Percentiles rank a stretch among this genome's conserved stretches.
Conservation (phyloP, 2,329 filamentous ascomycete genomes). For the Drechslerella dactyloides region DNA sequence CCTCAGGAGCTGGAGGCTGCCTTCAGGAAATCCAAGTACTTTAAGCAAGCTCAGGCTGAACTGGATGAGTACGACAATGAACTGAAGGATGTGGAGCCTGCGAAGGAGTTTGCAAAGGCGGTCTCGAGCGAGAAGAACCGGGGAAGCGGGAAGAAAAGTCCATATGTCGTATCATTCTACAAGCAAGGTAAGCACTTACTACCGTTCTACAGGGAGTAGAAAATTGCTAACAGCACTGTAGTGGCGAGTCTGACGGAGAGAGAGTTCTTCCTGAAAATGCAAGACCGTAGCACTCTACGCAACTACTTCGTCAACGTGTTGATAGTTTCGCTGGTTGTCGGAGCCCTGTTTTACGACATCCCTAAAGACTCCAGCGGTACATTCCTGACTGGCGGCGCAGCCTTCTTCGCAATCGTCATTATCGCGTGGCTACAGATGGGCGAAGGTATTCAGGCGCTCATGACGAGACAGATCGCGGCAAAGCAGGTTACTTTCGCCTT, state of each 20-base stretch:
- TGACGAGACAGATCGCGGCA: slow-evolving; percentile 71
- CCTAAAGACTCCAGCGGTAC: slow-evolving; percentile 67
- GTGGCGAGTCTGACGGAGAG: slow-evolving; percentile 63
- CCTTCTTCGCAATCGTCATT: slow-evolving; percentile 73
- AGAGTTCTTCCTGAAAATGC: slow-evolving; percentile 79
- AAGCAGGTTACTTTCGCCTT: slow-evolving; percentile 73
- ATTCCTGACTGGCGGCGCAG: slow-evolving; percentile 68
- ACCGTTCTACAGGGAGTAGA: neutral
- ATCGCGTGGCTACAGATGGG: slow-evolving; percentile 75
- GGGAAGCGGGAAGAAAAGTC: slow-evolving; percentile 71
- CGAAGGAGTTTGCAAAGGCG: slow-evolving; percentile 69
- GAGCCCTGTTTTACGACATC: slow-evolving; percentile 77
- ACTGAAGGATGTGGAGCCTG: slow-evolving; percentile 66
- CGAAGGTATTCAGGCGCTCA: slow-evolving; percentile 77
- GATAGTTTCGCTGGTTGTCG: slow-evolving; percentile 75
- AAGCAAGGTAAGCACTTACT: slow-evolving; percentile 68
- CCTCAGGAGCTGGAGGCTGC: slow-evolving; percentile 71
- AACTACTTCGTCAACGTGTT: slow-evolving; percentile 82
- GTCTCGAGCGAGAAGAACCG: slow-evolving; percentile 73
- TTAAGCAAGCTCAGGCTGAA: slow-evolving; percentile 67
- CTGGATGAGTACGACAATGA: slow-evolving; percentile 68
- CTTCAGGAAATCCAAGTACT: slow-evolving; percentile 70
- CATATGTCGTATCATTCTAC: slow-evolving; percentile 76
- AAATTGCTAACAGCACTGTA: neutral
- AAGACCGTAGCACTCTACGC: slow-evolving; percentile 75